A percentile compares a stretch with the other conserved stretches of the same genome.
phyloP scores from a whole-genome alignment of 163 green algal genomes.

The Scenedesmus sp. region DNA sequence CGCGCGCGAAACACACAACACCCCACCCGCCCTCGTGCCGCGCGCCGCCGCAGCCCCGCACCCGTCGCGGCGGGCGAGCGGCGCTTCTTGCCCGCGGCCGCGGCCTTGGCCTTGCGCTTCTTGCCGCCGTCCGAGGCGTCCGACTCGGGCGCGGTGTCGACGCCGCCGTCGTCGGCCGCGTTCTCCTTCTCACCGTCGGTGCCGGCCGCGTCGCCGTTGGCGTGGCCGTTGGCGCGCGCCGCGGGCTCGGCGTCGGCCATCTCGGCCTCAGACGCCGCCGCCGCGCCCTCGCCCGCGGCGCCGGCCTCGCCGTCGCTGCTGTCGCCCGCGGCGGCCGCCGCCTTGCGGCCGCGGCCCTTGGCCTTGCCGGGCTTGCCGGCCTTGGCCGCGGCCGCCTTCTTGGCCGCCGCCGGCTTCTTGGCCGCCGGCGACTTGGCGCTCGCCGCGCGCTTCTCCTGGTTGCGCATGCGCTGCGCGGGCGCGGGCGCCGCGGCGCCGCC shows the following conservation, averaged over 20 bases:
- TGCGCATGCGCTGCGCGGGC: slow-evolving; percentile 32
- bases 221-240: no score
- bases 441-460: neutral
- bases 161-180: no score
- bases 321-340: neutral
- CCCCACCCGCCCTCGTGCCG: no score
- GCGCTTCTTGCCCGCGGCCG: slow-evolving; percentile 25
- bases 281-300: neutral
- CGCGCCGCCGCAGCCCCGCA: no score
- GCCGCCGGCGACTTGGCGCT: neutral
- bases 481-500: no score
- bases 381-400: neutral
- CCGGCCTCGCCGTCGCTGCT: neutral
- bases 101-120: slow-evolving; percentile 3
- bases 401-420: slow-evolving; percentile 25
- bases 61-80: no score
- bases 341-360: slow-evolving; percentile 11
- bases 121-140: slow-evolving; percentile 11
- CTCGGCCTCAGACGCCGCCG: slow-evolving; percentile 1
- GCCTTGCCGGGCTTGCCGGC: neutral
- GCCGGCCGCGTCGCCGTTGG: no score
- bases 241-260: neutral
- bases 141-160: neutral
- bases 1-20: no score
- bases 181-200: no score